These are phyloP conservation scores for Trametes villosa DNA, from an alignment of 768 basidiomycete species.

Conservation along the genomic window DNA sequence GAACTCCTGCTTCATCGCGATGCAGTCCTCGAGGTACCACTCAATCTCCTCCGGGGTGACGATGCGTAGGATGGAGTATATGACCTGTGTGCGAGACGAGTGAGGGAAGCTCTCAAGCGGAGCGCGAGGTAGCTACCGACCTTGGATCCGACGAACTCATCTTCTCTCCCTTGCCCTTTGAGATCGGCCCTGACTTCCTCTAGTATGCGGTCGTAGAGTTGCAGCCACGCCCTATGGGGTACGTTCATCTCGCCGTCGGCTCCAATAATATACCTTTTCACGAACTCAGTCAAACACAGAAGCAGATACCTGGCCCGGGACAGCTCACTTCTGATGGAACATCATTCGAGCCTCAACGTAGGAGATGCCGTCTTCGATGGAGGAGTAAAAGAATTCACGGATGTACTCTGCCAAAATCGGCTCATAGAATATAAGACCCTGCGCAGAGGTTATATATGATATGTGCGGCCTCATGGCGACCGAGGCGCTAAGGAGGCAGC, in stretches of 20 bases:
- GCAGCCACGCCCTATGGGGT: slow-evolving; percentile 60
- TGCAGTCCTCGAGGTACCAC: slow-evolving; percentile 74
- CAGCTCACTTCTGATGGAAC: slow-evolving; percentile 57
- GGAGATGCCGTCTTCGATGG: slow-evolving; percentile 69
- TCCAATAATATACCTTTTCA: slow-evolving; percentile 54
- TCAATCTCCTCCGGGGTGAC: slow-evolving; percentile 59
- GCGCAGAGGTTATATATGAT: slow-evolving; percentile 26
- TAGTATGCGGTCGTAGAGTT: slow-evolving; percentile 53
- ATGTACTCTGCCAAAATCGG: slow-evolving; percentile 67
- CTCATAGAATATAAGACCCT: slow-evolving; percentile 45
- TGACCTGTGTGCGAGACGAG: slow-evolving; percentile 30
- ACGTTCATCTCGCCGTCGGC: slow-evolving; percentile 59
- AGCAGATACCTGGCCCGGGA: not conserved
- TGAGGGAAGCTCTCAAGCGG: too few relatives aligned
- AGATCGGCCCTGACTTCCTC: slow-evolving; percentile 57
- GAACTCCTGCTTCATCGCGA: slow-evolving; percentile 70
- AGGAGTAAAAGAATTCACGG: slow-evolving; percentile 60
- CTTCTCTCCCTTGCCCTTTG: slow-evolving; percentile 51
- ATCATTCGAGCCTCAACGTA: slow-evolving; percentile 74
- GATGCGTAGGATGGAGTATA: slow-evolving; percentile 65
- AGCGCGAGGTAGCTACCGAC: too few relatives aligned
- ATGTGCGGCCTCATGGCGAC: not conserved
- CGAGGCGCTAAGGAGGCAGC: slow-evolving; percentile 16
- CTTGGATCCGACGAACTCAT: slow-evolving; percentile 50
- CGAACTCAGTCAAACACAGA: not conserved